Conservation (phyloP, 768 basidiomycete species). For the Crucibulum laeve region DNA sequence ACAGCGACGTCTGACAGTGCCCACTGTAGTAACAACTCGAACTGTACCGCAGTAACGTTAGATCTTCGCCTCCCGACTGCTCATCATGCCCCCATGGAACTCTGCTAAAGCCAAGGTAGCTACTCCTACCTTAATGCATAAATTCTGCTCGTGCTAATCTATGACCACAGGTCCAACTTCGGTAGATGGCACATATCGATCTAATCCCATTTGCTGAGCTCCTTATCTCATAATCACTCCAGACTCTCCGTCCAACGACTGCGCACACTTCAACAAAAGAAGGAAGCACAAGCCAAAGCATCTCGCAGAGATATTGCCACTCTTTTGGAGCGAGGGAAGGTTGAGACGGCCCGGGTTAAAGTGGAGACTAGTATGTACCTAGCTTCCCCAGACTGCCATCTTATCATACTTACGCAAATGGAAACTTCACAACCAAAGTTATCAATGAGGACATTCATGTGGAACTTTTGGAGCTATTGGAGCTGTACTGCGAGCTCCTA, state of each 20-base stretch:
- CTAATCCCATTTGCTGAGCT: slow-evolving; percentile 2
- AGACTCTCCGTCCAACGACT: slow-evolving; percentile 85
- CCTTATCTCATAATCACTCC: slow-evolving; percentile 5
- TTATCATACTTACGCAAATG: slow-evolving; percentile 3
- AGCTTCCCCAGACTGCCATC: slow-evolving; percentile 6
- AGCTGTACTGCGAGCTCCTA: slow-evolving; percentile 93
- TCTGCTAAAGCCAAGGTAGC: slow-evolving; percentile 39
- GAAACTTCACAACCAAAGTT: slow-evolving; percentile 32
- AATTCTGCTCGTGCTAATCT: slow-evolving; percentile 4
- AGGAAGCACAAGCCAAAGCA: slow-evolving; percentile 70
- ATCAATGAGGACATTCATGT: slow-evolving; percentile 84
- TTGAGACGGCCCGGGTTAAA: slow-evolving; percentile 83
- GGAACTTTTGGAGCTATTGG: slow-evolving; percentile 87
- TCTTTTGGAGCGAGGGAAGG: slow-evolving; percentile 71
- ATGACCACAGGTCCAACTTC: slow-evolving; percentile 46
- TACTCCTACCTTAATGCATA: neutral
- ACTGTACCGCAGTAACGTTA: neutral
- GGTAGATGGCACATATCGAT: slow-evolving; percentile 20
- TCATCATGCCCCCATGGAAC: slow-evolving; percentile 51
- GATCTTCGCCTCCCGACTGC: no score
- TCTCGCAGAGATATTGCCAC: slow-evolving; percentile 79
- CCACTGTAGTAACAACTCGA: neutral
- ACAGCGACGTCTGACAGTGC: no score
- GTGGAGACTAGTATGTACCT: slow-evolving; percentile 69
- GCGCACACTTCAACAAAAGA: slow-evolving; percentile 88